Conservation (phyloP, 306 rosid species). For the Gleditsia sinensis region DNA sequence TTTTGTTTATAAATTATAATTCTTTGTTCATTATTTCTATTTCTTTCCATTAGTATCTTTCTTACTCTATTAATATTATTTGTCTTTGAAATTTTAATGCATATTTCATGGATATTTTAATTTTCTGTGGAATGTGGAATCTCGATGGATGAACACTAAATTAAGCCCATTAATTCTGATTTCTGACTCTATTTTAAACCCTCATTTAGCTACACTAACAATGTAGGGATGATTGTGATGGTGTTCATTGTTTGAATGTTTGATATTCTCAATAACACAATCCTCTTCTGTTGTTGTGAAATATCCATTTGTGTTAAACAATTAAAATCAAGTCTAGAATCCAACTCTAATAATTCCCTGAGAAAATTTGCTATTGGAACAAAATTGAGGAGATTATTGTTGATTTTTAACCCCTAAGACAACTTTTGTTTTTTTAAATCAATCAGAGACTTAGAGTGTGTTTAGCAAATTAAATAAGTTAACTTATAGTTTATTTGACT, state of each 20-base stretch:
- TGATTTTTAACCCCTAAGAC: conserved; percentile 15
- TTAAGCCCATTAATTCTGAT: conserved; percentile 5
- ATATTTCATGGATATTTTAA: neutral
- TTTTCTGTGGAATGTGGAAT: conserved; percentile 23
- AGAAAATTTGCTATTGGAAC: conserved; percentile 4
- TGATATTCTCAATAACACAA: neutral
- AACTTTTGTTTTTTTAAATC: neutral
- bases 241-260: neutral
- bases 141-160: conserved; percentile 7
- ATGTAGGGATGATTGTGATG: neutral
- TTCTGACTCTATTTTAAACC: conserved; percentile 4
- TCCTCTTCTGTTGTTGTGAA: conserved; percentile 1
- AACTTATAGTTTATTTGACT: no score
- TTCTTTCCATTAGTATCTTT: neutral
- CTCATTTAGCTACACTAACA: neutral
- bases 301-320: neutral
- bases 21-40: neutral
- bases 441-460: conserved; percentile 20
- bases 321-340: neutral
- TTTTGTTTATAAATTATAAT: neutral
- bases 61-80: conserved; percentile 8
- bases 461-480: no score
- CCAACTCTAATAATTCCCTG: neutral
- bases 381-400: conserved; percentile 7
- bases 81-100: neutral